Base-by-base conservation (phyloP, 2,329 filamentous ascomycete genomes). In the Monosporascus cannonballus region DNA sequence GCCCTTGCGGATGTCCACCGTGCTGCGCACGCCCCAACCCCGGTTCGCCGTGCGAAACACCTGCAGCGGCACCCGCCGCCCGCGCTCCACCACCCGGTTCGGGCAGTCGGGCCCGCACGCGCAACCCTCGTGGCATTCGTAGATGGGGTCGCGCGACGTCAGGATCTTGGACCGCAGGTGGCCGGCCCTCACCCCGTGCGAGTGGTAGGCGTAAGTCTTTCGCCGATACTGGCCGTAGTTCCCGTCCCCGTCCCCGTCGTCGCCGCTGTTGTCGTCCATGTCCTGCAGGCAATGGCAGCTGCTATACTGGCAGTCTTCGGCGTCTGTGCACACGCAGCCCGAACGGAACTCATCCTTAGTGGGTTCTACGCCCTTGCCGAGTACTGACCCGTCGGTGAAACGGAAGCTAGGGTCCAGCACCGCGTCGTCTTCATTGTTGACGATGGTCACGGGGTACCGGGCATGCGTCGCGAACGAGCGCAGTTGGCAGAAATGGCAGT, bases 81-180 rank as follows among this genome's bases (percentile, higher is more conserved):
- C 89, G 48, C 85, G 78, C 63, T 90, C 87, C 0, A 94, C 89
- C 1, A 92, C 84, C 5, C 88, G 78, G 62, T 90, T 93, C 1
- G 86, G 84, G 61, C 90, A 95, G 18, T 72, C 59, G 0, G 68
- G 64, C 2, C 77, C 77, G 61, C 90, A 95, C 3, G 70, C 73
- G 69, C 90, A 95, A 8, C 77, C 80, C 2, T 78, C 72, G 60
- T 94, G 90, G 65, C 90, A 95, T 63, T 95, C 90, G 68, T 92
- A 93, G 53, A 95, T 87, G 0, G 86, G 81, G 36, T 78, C 67
- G 39, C 79, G 75, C 25, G 79, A 82, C 24, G 75, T 60, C 14
- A 85, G 72, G 44, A 80, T 72, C 44, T 73, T 73, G 25, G 73
- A 72, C 18, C 80, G 72, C 45, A 87, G 67, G 18, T 78, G 71